These are phyloP conservation scores for Fusarium sp. DNA, from an alignment of 2,329 filamentous ascomycete genomes.

Conservation along the genomic window DNA sequence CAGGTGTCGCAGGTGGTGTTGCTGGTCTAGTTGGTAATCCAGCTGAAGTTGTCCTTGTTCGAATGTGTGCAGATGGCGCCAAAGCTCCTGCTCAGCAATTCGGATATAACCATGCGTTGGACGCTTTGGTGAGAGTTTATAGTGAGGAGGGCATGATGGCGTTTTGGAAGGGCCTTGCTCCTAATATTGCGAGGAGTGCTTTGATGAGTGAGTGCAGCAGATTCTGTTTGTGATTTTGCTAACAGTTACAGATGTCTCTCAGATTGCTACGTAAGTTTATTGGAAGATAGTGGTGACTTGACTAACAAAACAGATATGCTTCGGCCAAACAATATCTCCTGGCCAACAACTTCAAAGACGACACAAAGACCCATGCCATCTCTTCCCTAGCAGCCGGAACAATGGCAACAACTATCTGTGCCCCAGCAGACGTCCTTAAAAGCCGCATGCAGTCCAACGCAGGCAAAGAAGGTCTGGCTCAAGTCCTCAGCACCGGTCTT, in stretches of 20 bases:
- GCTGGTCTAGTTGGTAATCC: conserved; percentile 60
- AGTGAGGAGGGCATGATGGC: conserved; percentile 55
- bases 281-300: not conserved
- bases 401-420: conserved; percentile 59
- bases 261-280: conserved; percentile 56
- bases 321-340: conserved; percentile 52
- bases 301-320: conserved; percentile 47
- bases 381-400: conserved; percentile 58
- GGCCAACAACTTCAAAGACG: conserved; percentile 49
- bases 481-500: conserved; percentile 51
- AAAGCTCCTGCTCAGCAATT: conserved; percentile 53
- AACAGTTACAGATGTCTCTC: conserved; percentile 53
- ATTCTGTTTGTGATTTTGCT: not conserved
- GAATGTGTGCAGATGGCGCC: conserved; percentile 61
- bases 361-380: conserved; percentile 55
- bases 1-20: conserved; percentile 55
- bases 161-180: conserved; percentile 54
- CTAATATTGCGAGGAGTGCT: conserved; percentile 57
- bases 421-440: conserved; percentile 59
- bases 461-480: conserved; percentile 49
- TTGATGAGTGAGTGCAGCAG: conserved; percentile 55
- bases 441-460: conserved; percentile 54
- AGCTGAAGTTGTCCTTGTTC: conserved; percentile 57
- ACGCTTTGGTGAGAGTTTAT: conserved; percentile 45
- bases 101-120: conserved; percentile 53